A percentile compares a stretch with the other conserved stretches of the same genome.
These are phyloP conservation scores for Phytophthora melonis DNA, from an alignment of 352 stramenopile species.

Conservation along the genomic window DNA sequence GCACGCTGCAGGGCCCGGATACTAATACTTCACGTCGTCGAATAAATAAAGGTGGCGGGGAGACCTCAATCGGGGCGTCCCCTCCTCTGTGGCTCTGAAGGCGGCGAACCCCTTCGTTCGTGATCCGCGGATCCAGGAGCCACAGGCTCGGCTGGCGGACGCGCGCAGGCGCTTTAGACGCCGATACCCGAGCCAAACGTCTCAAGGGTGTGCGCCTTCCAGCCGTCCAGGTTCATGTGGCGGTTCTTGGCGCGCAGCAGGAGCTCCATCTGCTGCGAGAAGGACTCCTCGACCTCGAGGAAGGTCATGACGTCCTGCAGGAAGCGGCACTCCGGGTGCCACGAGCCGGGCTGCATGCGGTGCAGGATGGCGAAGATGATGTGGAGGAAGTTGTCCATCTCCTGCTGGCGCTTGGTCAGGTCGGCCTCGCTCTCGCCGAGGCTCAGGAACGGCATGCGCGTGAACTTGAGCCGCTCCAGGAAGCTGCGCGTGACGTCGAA, in stretches of 20 bases:
- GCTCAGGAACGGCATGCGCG: constrained; percentile 76
- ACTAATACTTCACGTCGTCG: constrained; percentile 36
- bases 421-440: constrained; percentile 52
- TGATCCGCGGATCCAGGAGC: constrained; percentile 33
- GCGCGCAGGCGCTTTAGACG: constrained; percentile 35
- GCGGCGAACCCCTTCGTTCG: constrained; percentile 44
- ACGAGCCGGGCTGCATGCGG: constrained; percentile 72
- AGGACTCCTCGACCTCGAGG: constrained; percentile 80
- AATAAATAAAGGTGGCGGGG: constrained; percentile 43
- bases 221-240: constrained; percentile 78
- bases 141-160: constrained; percentile 1
- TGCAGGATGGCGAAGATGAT: constrained; percentile 86
- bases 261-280: constrained; percentile 76
- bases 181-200: constrained; percentile 84
- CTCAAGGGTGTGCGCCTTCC: constrained; percentile 77
- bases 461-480: constrained; percentile 80
- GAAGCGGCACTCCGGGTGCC: constrained; percentile 79
- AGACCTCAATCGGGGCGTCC: neutral
- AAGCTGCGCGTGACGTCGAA: constrained; percentile 81
- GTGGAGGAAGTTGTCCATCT: constrained; percentile 89
- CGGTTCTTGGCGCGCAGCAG: constrained; percentile 69
- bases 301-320: constrained; percentile 84
- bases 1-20: constrained; percentile 22
- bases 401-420: constrained; percentile 67
- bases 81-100: constrained; percentile 27